Base-by-base conservation (phyloP, 768 basidiomycete species). In the Collybia sordida region DNA sequence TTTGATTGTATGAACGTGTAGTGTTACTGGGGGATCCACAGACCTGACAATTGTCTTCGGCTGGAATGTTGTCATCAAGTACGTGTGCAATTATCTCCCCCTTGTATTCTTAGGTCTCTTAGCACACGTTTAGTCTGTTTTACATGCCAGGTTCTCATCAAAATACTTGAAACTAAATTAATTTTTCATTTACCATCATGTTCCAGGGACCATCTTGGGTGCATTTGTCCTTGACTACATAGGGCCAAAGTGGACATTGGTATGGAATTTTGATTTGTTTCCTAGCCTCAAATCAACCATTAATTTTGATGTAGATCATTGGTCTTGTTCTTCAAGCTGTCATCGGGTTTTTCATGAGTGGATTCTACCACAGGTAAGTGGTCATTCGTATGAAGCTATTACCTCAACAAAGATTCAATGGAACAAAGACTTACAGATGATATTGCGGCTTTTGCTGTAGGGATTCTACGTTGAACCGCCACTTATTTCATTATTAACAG, bases 321-420 rank as follows among this genome's bases (percentile, higher is more conserved):
- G 88, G 90, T 39, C 75, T 91, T n/a, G 46, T 90, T 17, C 56
- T 66, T n/a, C 90, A 91, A 62, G 83, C 87, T 2, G 38, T 88
- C 49, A 70, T 90, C 41, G 90, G 94, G 4, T 97, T 96, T 69
- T 79, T 90, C 64, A 90, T 98, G 86, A 89, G 88, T 51, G 94
- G 91, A 0, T 68, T 82, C 18, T 97, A 94, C 67, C 57, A 49
- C 17, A 69, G 73, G 67, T 81, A 51, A 38, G 73, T 8, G 15
- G 36, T 35, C 18, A 14, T 7, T 17, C 36, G 6, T 24, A 24
- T 42, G 7, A 15, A 21, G 8, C n/a, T n/a, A 27, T 27, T 5
- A 12, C 23, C 2, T 19, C 1, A 15, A 24, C 1, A 21, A n/a
- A 28, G n/a, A 3, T 14, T 49, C 1, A 48, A n/a, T 6, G 22